phyloP scores from a whole-genome alignment of 2,329 filamentous ascomycete species.

The Aspergillus fumigatus region DNA sequence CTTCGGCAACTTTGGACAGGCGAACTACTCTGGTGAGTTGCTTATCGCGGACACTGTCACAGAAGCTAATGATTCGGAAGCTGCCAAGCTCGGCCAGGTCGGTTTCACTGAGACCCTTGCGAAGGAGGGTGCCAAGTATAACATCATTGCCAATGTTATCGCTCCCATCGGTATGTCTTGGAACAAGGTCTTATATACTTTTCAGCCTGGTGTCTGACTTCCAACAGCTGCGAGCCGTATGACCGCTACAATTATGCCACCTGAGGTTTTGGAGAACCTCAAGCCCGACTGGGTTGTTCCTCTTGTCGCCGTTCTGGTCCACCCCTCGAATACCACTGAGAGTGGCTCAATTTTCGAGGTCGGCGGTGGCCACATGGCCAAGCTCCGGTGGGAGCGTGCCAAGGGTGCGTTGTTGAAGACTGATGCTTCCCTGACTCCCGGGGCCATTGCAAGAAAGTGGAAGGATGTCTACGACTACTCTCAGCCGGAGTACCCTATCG shows the following conservation, averaged over 20 bases:
- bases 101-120: conserved; percentile 97
- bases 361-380: conserved; percentile 86
- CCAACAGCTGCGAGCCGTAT: conserved; percentile 77
- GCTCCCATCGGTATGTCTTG: conserved; percentile 63
- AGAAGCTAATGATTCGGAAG: conserved; percentile 40
- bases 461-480: conserved; percentile 82
- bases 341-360: conserved; percentile 89
- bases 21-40: conserved; percentile 75
- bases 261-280: conserved; percentile 78
- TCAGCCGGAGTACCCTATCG: conserved; percentile 73
- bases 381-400: conserved; percentile 92
- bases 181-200: background rate
- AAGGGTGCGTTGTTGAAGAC: conserved; percentile 84
- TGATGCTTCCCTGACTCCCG: conserved; percentile 81
- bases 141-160: conserved; percentile 92
- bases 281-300: conserved; percentile 96
- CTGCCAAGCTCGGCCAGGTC: conserved; percentile 90
- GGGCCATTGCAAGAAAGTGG: conserved; percentile 87
- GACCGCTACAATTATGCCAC: conserved; percentile 92
- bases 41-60: background rate
- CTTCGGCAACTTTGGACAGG: conserved; percentile 92
- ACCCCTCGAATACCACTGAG: conserved; percentile 77
- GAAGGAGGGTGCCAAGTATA: conserved; percentile 97
- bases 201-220: background rate
- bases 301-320: conserved; percentile 79